These are phyloP conservation scores for Penicillium arizonense DNA, from an alignment of 495 filamentous ascomycete species.

Conservation along the genomic window DNA sequence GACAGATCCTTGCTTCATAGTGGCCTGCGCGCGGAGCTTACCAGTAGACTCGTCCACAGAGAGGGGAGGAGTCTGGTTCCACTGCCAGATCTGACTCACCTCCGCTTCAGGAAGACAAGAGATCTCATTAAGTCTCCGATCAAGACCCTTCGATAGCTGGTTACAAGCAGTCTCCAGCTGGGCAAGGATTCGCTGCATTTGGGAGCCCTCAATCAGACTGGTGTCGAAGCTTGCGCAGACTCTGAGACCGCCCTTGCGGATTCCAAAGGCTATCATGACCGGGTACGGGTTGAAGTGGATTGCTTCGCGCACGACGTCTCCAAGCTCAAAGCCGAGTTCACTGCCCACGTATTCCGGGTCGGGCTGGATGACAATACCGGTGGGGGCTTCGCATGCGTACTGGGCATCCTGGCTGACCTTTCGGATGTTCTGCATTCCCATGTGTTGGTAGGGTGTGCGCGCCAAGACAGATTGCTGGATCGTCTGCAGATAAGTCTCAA, in stretches of 20 bases:
- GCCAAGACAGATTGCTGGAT: slow-evolving; percentile 54
- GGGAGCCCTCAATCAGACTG: slow-evolving; percentile 31
- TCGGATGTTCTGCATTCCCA: slow-evolving; percentile 68
- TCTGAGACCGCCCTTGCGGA: slow-evolving; percentile 54
- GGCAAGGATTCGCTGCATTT: slow-evolving; percentile 43
- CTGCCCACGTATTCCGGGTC: slow-evolving; percentile 44
- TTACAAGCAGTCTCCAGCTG: slow-evolving; percentile 38
- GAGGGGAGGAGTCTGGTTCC: slow-evolving; percentile 34
- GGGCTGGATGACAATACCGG: slow-evolving; percentile 52
- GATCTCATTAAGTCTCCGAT: slow-evolving; percentile 29
- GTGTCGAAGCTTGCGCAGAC: slow-evolving; percentile 64
- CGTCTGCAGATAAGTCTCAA: slow-evolving; percentile 34
- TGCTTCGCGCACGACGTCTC: slow-evolving; percentile 59
- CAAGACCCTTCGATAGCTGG: slow-evolving; percentile 24
- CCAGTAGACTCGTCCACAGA: slow-evolving; percentile 21
- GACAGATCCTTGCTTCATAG: slow-evolving; percentile 21
- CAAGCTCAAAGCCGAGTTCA: slow-evolving; percentile 50
- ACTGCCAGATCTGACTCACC: slow-evolving; percentile 37
- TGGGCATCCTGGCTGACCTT: slow-evolving; percentile 59
- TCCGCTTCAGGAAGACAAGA: slow-evolving; percentile 37
- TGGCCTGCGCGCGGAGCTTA: slow-evolving; percentile 25
- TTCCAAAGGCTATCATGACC: slow-evolving; percentile 61
- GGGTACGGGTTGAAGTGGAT: slow-evolving; percentile 68
- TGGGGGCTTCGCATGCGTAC: slow-evolving; percentile 64
- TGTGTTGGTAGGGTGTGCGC: slow-evolving; percentile 61